Conservation (phyloP, 257 asterid genomes). For the Solanum rostratum region DNA sequence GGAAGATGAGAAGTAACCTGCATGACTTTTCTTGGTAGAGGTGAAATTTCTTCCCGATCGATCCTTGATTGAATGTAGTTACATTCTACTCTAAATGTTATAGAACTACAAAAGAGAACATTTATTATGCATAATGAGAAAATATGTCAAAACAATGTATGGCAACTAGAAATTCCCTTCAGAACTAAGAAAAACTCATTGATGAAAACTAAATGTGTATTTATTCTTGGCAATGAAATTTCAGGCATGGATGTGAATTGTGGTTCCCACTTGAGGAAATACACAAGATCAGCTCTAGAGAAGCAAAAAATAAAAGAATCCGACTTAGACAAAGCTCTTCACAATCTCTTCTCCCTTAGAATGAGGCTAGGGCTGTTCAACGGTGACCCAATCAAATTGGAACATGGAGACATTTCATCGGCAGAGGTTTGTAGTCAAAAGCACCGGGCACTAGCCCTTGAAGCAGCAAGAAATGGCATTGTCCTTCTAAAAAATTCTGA, state of each 20-base stretch:
- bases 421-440: slow-evolving; percentile 35
- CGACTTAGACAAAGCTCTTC: slow-evolving; percentile 57
- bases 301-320: slow-evolving; percentile 29
- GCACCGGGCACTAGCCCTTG: slow-evolving; percentile 48
- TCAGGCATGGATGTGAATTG: slow-evolving; percentile 74
- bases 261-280: slow-evolving; percentile 29
- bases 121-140: neutral
- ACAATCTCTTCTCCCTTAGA: slow-evolving; percentile 47
- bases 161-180: neutral
- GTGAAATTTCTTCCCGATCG: neutral
- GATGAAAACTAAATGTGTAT: neutral
- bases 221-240: neutral
- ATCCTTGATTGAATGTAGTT: neutral
- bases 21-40: neutral
- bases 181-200: neutral
- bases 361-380: slow-evolving; percentile 58
- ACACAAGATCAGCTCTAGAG: slow-evolving; percentile 39
- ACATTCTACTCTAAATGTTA: no score
- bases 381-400: slow-evolving; percentile 34
- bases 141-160: neutral
- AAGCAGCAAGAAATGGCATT: slow-evolving; percentile 50
- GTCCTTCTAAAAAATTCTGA: slow-evolving; percentile 55
- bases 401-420: slow-evolving; percentile 28
- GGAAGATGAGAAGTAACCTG: neutral
- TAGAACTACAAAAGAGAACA: neutral